These are phyloP conservation scores for Coemansia sp. DNA, from an alignment of 192 early-diverging fungal genomes.

Conservation along the genomic window DNA sequence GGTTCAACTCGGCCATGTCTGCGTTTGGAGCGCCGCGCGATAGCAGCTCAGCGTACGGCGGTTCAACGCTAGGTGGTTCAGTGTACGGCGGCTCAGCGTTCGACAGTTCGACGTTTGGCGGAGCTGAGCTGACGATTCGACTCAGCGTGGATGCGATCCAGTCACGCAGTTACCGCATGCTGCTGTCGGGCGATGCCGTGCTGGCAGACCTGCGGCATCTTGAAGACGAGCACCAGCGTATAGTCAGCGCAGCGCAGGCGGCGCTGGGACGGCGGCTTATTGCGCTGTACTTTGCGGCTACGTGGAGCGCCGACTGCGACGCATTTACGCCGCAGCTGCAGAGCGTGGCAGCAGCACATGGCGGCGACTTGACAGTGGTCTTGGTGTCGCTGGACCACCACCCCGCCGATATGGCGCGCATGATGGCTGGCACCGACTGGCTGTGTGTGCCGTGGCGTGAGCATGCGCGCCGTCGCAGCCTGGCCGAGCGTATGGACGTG, in stretches of 20 bases:
- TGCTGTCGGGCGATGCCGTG: constrained; percentile 41
- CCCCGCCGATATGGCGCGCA: constrained; percentile 46
- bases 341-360: constrained; percentile 29
- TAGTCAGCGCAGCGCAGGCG: constrained; percentile 24
- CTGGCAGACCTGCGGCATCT: constrained; percentile 36
- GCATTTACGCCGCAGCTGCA: constrained; percentile 42
- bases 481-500: constrained; percentile 38
- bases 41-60: not conserved
- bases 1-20: constrained; percentile 38
- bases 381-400: constrained; percentile 47
- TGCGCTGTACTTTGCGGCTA: constrained; percentile 46
- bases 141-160: constrained; percentile 52
- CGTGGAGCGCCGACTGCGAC: constrained; percentile 54
- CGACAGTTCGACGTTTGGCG: not conserved
- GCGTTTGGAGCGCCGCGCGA: constrained; percentile 14
- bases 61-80: too few relatives aligned
- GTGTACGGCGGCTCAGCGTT: too few relatives aligned
- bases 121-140: constrained; percentile 41
- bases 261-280: constrained; percentile 33
- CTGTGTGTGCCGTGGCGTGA: constrained; percentile 48
- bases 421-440: constrained; percentile 46
- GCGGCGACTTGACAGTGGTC: constrained; percentile 36
- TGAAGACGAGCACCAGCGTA: constrained; percentile 45
- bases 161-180: constrained; percentile 44
- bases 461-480: constrained; percentile 30